phyloP scores from a whole-genome alignment of 768 basidiomycete genomes.

The Royoungia palumana region DNA sequence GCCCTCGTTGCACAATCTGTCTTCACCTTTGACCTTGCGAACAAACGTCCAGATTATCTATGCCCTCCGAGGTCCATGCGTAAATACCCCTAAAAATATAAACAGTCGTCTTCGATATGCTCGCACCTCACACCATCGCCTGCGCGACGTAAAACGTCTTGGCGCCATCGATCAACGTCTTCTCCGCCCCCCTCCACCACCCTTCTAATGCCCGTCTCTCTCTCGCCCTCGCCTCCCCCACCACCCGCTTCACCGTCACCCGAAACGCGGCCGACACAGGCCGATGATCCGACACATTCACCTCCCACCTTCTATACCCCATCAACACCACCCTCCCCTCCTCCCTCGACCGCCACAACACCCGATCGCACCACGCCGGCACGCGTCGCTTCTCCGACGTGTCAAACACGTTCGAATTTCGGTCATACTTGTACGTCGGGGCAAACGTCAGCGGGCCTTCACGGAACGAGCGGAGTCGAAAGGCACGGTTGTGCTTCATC shows the following conservation, averaged over 20 bases:
- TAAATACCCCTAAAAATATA: too few species aligned
- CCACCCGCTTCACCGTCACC: conserved; percentile 70
- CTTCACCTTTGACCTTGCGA: too few species aligned
- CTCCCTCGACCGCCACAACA: conserved; percentile 70
- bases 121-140: conserved; percentile 19
- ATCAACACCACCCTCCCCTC: conserved; percentile 57
- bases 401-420: conserved; percentile 74
- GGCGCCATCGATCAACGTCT: conserved; percentile 28
- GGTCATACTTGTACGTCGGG: conserved; percentile 96
- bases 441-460: conserved; percentile 82
- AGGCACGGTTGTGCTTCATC: conserved; percentile 82
- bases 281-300: conserved; percentile 85
- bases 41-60: too few species aligned
- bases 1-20: too few species aligned
- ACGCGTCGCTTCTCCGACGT: conserved; percentile 82
- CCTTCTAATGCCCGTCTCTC: conserved; percentile 55
- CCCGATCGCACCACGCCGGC: conserved; percentile 97
- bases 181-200: conserved; percentile 45
- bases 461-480: conserved; percentile 77
- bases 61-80: too few species aligned
- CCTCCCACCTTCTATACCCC: conserved; percentile 81
- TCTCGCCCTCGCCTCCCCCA: conserved; percentile 51
- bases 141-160: conserved; percentile 35
- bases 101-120: too few species aligned
- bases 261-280: conserved; percentile 81